Conservation (phyloP, 192 early-diverging fungal genomes). For the Thamnidium elegans region DNA sequence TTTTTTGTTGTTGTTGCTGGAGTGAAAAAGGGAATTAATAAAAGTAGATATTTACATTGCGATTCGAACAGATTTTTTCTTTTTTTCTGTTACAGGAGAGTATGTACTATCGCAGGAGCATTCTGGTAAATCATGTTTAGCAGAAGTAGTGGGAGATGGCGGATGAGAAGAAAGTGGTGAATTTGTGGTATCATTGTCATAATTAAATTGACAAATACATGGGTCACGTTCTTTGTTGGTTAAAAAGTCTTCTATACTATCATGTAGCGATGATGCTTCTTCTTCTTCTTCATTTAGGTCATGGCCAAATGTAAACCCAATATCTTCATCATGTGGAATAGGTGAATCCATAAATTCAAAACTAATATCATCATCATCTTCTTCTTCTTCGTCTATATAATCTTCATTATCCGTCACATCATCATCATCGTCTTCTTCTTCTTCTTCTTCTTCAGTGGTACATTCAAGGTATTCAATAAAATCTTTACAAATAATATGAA, state of each 20-base stretch:
- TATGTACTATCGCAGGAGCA: slow-evolving; percentile 8
- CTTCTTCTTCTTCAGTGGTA: slow-evolving; percentile 25
- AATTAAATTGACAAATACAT: slow-evolving; percentile 11
- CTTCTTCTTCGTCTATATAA: not conserved
- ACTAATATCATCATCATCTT: not conserved
- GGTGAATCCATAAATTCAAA: not conserved
- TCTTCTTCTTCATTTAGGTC: slow-evolving; percentile 6
- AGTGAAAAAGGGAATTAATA: no score
- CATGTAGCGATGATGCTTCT: slow-evolving; percentile 10
- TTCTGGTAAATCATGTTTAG: not conserved
- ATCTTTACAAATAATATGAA: slow-evolving; percentile 23
- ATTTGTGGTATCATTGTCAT: not conserved
- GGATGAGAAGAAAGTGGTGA: not conserved
- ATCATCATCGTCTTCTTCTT: slow-evolving; percentile 5
- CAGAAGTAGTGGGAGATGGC: not conserved
- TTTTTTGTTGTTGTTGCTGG: no score
- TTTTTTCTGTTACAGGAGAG: not conserved
- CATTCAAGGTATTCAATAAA: slow-evolving; percentile 43
- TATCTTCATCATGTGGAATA: not conserved
- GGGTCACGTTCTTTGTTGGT: slow-evolving; percentile 1
- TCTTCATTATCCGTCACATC: no score
- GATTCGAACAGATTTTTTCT: slow-evolving; percentile 20
- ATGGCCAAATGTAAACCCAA: not conserved
- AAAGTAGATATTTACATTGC: slow-evolving; percentile 14
- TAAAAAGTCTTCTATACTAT: not conserved